A percentile compares a stretch with the other conserved stretches of the same genome.
These are phyloP conservation scores for Dictyostelium citrinum DNA, from an alignment of 78 protist species.

Conservation along the genomic window DNA sequence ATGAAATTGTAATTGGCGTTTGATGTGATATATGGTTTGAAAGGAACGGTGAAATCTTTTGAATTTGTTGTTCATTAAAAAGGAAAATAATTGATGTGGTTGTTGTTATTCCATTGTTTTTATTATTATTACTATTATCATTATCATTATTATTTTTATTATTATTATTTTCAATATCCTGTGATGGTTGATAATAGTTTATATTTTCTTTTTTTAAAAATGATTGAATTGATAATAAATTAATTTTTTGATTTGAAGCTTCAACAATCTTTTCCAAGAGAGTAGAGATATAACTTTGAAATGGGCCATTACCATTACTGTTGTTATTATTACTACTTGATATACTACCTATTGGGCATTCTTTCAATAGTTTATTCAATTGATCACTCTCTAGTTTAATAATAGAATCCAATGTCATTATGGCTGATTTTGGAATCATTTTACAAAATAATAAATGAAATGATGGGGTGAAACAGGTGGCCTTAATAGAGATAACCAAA, in stretches of 20 bases:
- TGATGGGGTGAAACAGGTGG: constrained; percentile 19
- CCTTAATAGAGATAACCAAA: constrained; percentile 13
- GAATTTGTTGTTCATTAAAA: not conserved
- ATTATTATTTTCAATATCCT: not conserved
- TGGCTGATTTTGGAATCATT: constrained; percentile 17
- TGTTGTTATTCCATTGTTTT: not conserved
- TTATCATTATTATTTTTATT: not conserved
- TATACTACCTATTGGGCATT: constrained; percentile 3
- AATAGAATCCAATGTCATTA: not conserved
- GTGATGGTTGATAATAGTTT: not conserved
- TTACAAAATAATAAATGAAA: constrained; percentile 18
- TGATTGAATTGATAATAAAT: not conserved
- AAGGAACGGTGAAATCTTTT: not conserved
- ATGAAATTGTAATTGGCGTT: not conserved
- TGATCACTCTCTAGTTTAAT: constrained; percentile 12
- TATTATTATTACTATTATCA: not conserved
- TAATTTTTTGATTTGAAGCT: constrained; percentile 13
- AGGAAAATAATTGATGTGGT: not conserved
- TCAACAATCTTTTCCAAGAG: not conserved
- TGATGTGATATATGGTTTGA: not conserved
- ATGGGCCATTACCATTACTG: not conserved
- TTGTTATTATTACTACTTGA: not conserved
- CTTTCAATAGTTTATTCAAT: not conserved
- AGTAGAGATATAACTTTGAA: not conserved
- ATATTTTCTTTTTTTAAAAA: not conserved